A percentile compares a stretch with the other conserved stretches of the same genome.
Conservation (phyloP, 495 filamentous ascomycete species). For the Penicillium samsonianum region DNA sequence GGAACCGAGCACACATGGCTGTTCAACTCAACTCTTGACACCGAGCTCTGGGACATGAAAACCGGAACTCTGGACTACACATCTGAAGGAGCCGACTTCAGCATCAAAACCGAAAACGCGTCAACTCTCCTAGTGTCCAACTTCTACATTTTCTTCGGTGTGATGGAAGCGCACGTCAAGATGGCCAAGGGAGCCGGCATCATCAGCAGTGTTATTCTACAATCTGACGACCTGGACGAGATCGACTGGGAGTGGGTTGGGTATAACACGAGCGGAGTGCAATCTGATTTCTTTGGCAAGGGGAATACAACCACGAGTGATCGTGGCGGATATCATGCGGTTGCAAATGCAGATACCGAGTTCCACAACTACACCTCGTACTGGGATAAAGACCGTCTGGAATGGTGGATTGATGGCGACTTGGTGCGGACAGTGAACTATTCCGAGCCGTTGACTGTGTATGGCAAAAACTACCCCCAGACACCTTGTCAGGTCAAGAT, state of each 20-base stretch:
- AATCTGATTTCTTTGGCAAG: constrained; percentile 88
- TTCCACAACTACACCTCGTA: constrained; percentile 79
- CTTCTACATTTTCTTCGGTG: constrained; percentile 77
- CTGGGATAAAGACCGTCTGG: constrained; percentile 72
- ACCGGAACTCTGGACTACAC: constrained; percentile 65
- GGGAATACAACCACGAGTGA: constrained; percentile 73
- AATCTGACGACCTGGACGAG: constrained; percentile 83
- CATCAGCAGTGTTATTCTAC: constrained; percentile 75
- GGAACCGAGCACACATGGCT: constrained; percentile 69
- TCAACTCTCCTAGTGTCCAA: constrained; percentile 52
- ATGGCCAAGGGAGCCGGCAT: constrained; percentile 68
- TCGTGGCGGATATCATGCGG: constrained; percentile 48
- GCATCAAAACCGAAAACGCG: constrained; percentile 61
- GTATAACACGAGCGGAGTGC: constrained; percentile 55
- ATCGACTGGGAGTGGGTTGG: constrained; percentile 72
- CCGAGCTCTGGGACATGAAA: constrained; percentile 57
- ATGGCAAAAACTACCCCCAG: constrained; percentile 72
- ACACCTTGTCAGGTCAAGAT: constrained; percentile 54
- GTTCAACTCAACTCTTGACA: constrained; percentile 73
- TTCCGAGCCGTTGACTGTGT: constrained; percentile 25
- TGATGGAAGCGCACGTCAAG: constrained; percentile 64
- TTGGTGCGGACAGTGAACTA: constrained; percentile 64
- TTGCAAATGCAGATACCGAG: constrained; percentile 55
- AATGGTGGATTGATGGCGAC: constrained; percentile 75
- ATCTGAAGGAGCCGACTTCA: constrained; percentile 60